phyloP scores from a whole-genome alignment of 495 filamentous ascomycete species.

The Xylaria curta region DNA sequence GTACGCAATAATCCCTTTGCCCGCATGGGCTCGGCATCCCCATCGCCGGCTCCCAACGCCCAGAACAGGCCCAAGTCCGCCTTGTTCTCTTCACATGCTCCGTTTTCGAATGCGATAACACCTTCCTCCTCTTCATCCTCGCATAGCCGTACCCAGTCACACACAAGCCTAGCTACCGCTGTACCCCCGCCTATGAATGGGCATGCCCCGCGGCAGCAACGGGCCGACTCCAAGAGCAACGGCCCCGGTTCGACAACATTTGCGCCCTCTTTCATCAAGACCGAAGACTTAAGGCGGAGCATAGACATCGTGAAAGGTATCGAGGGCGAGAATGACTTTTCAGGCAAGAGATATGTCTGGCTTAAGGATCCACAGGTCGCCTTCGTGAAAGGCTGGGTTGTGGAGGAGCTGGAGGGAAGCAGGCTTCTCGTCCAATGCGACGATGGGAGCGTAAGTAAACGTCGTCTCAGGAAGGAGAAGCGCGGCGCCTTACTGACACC shows the following conservation, averaged over 20 bases:
- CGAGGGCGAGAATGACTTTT: conserved; percentile 97
- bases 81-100: conserved; percentile 61
- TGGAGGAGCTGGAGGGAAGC: conserved; percentile 75
- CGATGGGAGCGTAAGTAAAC: conserved; percentile 78
- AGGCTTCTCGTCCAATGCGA: conserved; percentile 87
- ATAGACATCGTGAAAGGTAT: conserved; percentile 75
- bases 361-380: conserved; percentile 83
- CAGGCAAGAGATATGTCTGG: conserved; percentile 99
- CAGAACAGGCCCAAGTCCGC: conserved; percentile 72
- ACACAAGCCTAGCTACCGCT: conserved; percentile 38
- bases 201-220: conserved; percentile 50
- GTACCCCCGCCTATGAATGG: conserved; percentile 42
- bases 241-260: conserved; percentile 74
- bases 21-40: conserved; percentile 66
- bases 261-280: conserved; percentile 93
- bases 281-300: conserved; percentile 70
- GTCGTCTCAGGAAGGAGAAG: background rate
- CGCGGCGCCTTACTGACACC: conserved; percentile 30
- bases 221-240: conserved; percentile 68
- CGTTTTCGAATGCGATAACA: conserved; percentile 50
- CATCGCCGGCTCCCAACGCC: conserved; percentile 57
- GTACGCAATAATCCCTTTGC: conserved; percentile 78
- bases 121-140: conserved; percentile 28
- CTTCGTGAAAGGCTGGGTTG: conserved; percentile 89
- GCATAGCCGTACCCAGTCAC: conserved; percentile 53